Base-by-base conservation (phyloP, 768 basidiomycete genomes). In the Leccinum broughii region DNA sequence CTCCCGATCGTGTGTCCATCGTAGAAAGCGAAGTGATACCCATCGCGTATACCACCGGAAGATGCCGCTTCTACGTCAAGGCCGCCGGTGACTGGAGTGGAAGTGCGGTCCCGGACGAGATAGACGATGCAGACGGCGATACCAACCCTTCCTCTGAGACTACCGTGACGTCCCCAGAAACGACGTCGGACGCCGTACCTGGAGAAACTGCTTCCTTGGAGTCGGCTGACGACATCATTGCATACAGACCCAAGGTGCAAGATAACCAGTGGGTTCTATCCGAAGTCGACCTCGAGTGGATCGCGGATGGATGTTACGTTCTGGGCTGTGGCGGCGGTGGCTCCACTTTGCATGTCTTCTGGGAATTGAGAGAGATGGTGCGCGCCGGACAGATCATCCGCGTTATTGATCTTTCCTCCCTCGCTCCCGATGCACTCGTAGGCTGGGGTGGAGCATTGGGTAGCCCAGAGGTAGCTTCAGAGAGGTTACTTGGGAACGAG, bases 241-340 rank as follows among this genome's bases (percentile, higher is more conserved):
- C 62, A 4, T 84, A 81, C 63, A 64, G 55, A 35, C 81, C 79
- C 4, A 66, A 51, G 26, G 75, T 85, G 49, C 64, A 72, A n/a
- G 70, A 70, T 9, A 64, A 76, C 7, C 76, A 77, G 62, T 84
- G 81, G 82, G 65, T 76, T 39, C 54, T 83, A 6, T 77, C 77
- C 14, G 81, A 83, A 64, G 71, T 75, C 2, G 81, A 83, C 62
- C 68, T 82, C 24, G 83, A 84, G 57, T 88, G 83, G 76, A 82
- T 88, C 51, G 79, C 84, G 26, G 83, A 84, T 56, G 87, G 87
- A 32, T 86, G 85, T 55, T 84, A 83, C 44, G 76, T 88, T 44
- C 75, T 88, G 2, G 87, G 86, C 0, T 82, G 80, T 17, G 86
- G 87, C 3, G 87, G 87, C 30, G 87, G 87, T 3, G 87, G 86